A percentile compares a stretch with the other conserved stretches of the same genome.
phyloP scores from a whole-genome alignment of 805 yeast genomes.

The Brettanomyces custersianus region DNA sequence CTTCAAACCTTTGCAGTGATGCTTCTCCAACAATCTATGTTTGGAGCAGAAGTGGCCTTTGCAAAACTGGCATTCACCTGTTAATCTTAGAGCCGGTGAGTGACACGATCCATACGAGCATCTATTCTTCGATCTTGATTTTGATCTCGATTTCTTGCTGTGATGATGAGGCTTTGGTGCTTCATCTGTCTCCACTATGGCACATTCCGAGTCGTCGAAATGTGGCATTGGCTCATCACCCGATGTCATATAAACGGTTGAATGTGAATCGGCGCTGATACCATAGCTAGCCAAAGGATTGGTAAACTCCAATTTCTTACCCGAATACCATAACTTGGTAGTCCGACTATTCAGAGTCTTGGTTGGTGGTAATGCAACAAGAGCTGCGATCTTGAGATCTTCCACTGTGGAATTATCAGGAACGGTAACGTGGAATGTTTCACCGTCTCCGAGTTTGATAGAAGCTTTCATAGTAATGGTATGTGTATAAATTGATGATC shows the following conservation, averaged over 20 bases:
- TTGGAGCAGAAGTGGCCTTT: constrained; percentile 79
- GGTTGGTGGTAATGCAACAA: constrained; percentile 28
- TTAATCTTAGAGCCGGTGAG: constrained; percentile 53
- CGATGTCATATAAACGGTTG: constrained; percentile 23
- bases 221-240: constrained; percentile 9
- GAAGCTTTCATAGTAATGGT: constrained; percentile 37
- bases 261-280: constrained; percentile 17
- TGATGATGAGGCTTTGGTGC: constrained; percentile 3
- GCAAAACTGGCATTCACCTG: constrained; percentile 82
- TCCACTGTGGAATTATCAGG: constrained; percentile 45
- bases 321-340: constrained; percentile 25
- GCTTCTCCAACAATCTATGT: constrained; percentile 82
- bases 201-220: constrained; percentile 11
- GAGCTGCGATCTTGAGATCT: constrained; percentile 38
- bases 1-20: constrained; percentile 68
- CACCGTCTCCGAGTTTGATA: constrained; percentile 28
- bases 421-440: constrained; percentile 34
- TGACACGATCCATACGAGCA: constrained; percentile 53
- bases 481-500: no score
- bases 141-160: constrained; percentile 19
- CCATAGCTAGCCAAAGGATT: constrained; percentile 18
- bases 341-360: constrained; percentile 8
- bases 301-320: constrained; percentile 24
- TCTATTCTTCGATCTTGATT: constrained; percentile 33
- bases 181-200: constrained; percentile 3